Percentiles rank a stretch among this genome's conserved stretches.
phyloP scores from a whole-genome alignment of 164 flowering plant species.

The Aristolochia californica region DNA sequence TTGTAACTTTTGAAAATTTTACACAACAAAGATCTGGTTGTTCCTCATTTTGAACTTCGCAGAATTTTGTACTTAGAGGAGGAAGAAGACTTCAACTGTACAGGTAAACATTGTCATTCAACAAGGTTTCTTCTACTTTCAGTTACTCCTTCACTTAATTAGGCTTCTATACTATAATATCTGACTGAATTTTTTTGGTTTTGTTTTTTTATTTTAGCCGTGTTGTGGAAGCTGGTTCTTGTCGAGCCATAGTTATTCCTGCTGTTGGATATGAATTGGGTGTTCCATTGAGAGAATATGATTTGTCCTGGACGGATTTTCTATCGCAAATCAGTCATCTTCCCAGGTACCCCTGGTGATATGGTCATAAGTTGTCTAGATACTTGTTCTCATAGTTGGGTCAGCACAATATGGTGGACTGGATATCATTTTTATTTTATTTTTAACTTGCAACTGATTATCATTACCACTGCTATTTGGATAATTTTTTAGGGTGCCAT shows the following conservation, averaged over 20 bases:
- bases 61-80: slow-evolving; percentile 88
- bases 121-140: not conserved
- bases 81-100: slow-evolving; percentile 74
- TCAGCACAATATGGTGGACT: no score
- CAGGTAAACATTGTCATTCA: slow-evolving; percentile 38
- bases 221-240: slow-evolving; percentile 58
- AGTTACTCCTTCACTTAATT: not conserved
- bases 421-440: no score
- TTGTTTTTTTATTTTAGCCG: slow-evolving; percentile 40
- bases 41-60: no score
- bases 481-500: no score
- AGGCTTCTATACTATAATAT: not conserved
- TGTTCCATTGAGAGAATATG: slow-evolving; percentile 54
- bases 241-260: slow-evolving; percentile 66
- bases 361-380: no score
- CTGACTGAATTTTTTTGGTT: slow-evolving; percentile 1
- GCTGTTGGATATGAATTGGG: slow-evolving; percentile 47
- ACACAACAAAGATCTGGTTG: no score
- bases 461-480: no score
- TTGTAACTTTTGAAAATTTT: no score
- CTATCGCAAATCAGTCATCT: slow-evolving; percentile 32
- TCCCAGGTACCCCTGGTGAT: slow-evolving; percentile 53
- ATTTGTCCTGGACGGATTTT: slow-evolving; percentile 69
- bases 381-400: no score
- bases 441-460: no score